Evolutionary conservation across 176 grass and related monocot species (phyloP), one percentile per base, ranked within the genome.

Genomic region (Aegilops speltoides): DNA sequence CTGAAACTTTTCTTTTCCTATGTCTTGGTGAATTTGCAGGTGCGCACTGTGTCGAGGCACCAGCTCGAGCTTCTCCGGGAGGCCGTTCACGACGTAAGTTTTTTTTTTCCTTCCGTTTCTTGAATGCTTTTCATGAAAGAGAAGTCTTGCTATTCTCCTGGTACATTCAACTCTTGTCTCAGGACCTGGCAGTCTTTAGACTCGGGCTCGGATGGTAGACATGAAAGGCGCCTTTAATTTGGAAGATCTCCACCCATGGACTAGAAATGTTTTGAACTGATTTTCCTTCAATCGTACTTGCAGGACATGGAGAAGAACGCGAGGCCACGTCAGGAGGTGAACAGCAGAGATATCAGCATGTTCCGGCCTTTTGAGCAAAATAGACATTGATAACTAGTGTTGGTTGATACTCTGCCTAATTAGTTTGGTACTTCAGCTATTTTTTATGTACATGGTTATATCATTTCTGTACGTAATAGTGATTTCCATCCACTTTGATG

Each of bases 81-180:
- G 40, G 95, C 95, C 45, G 92, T 95, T 7, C 77, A 94, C 10
- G 90, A 97, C 75, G 92, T 95, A 41, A 94, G 92, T 84, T 33
- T 26, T 22, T 19, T 19, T 6, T 5, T 20, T 3, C 3, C 41
- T 20, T 56, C 17, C 0, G 54, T 66, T 48, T 50, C n/a, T 20
- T 36, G 10, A 28, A 70, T 25, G 24, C 4, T 29, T 48, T 74
- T 75, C 41, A 48, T 17, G 0, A 48, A 50, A 75, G 43, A 2
- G 7, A 19, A 57, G 16, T 57, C 52, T 20, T 54, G 15, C 16
- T 56, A 5, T 56, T 56, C 17, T 56, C 6, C 36, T 66, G 3
- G 17, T 69, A 28, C 5, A 32, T 67, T 46, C 45, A 46, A 46
- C 45, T 46, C 45, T 48, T 48, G 12, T 15, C 45, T 48, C 45